Evolutionary conservation across 2,329 filamentous ascomycete genomes (phyloP), one percentile per base, ranked within the genome.

Genomic region (Beauveria varroae): DNA sequence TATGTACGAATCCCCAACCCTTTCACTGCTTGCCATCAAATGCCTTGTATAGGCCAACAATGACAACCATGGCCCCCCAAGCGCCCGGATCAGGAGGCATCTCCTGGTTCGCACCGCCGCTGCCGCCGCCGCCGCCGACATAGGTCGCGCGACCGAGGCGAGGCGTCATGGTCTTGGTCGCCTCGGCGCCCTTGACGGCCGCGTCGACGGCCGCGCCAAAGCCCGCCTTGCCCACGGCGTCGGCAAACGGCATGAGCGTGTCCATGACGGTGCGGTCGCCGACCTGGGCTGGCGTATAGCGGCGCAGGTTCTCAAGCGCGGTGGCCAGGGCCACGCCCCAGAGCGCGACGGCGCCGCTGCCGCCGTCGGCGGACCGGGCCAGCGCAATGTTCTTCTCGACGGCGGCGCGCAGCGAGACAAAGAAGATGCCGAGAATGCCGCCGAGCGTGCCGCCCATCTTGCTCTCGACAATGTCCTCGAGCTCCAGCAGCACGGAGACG

Each of bases 1-100:
- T 16, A 60, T 28, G n/a, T 41, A 51, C 14, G 10, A 59, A 30
- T 4, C 10, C 44, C 28, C 1, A 9, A 18, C 2, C 1, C 9
- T 22, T 18, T 52, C 44, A 59, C 3, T 51, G 24, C 10, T 51
- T 61, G 24, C 40, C 49, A 10, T 22, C 26, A 14, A 47, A 49
- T 63, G 57, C n/a, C 63, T 69, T 68, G 56, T 69, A 64, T 55
- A 81, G 62, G 1, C 76, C 79, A 64, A 73, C 71, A 49, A 82
- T 76, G 2, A 75, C 80, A 18, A 83, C 79, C 79, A 85, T 85
- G 26, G 87, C 79, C n/a, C 86, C 87, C 78, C 86, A 86, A 5
- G 87, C 87, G 34, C 87, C 87, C 0, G 87, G 87, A 70, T 90
- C 87, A 3, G 87, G 86, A 5, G 88, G 85, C 60, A 81, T 64